Evolutionary conservation across 1,139 yeast genomes (phyloP), one percentile per base, ranked within the genome.

Genomic region (Blastobotrys raffinosifermentans): DNA sequence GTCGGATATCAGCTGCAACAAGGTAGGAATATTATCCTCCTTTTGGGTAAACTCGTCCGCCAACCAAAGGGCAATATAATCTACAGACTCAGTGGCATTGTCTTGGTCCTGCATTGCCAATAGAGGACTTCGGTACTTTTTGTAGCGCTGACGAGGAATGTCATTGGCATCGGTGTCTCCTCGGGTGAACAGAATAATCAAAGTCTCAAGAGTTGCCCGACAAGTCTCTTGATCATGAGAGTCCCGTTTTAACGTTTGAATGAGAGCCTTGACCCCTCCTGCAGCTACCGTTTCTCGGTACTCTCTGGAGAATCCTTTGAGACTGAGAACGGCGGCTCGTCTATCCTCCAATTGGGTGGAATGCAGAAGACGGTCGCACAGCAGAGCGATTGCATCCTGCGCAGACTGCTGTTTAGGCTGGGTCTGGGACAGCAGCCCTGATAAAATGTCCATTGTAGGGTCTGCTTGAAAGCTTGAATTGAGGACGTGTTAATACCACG

Each of bases 61-160:
- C 29, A 93, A 82, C 96, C 96, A 89, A 44, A 87, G 64, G 0
- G 96, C 84, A 49, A 93, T 84, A 53, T 86, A 95, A 54, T 91
- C 96, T 11, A 76, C 73, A 20, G 62, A 57, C 6, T 56, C 46
- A 10, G 11, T 25, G 7, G 27, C 27, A 7, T 6, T 8, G 5
- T 6, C 27, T 25, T 25, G 27, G 9, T 6, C 27, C n/a, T n/a
- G n/a, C n/a, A n/a, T n/a, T n/a, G n/a, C 18, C 83, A 64, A n/a
- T 26, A 84, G 64, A 0, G 96, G 95, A 3, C 93, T 81, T 0
- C 93, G 89, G 55, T 76, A 81, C 46, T 67, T 67, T 38, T 66
- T 67, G 36, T 69, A 63, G 42, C 64, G 32, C 25, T 40, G 39
- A 22, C 46, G 35, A 41, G 70, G 73, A 41, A 67, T 71, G 7